phyloP scores from a whole-genome alignment of 1,284 basidiomycete species.

The Ganoderma leucocontextum region DNA sequence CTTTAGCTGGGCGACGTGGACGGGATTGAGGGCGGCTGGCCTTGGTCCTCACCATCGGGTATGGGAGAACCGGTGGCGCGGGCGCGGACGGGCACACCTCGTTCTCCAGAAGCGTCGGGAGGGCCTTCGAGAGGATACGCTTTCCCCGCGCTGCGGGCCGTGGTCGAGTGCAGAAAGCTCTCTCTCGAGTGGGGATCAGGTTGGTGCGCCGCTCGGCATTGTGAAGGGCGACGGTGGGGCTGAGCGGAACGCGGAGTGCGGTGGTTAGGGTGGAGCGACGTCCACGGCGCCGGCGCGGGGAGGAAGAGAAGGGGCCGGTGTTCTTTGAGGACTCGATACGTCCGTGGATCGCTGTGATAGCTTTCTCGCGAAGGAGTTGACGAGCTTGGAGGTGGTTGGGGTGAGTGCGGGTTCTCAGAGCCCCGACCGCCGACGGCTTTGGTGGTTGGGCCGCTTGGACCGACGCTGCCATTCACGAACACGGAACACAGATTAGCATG shows the following conservation, averaged over 20 bases:
- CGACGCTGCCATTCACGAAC: background rate
- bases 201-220: conserved; percentile 2
- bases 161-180: background rate
- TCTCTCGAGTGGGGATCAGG: background rate
- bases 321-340: background rate
- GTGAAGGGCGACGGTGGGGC: background rate
- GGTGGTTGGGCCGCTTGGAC: background rate
- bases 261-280: conserved; percentile 4
- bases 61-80: background rate
- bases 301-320: background rate
- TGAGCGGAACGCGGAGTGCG: background rate
- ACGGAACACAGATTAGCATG: background rate
- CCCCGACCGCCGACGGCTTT: no score
- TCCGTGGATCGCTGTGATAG: background rate
- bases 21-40: background rate
- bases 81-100: background rate
- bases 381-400: background rate
- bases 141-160: background rate
- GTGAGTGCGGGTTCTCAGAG: background rate
- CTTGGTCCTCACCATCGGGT: conserved; percentile 13
- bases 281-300: background rate
- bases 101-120: conserved; percentile 2
- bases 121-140: background rate
- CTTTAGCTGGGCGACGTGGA: no score
- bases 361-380: background rate